Percentiles rank a stretch among this genome's conserved stretches.
phyloP scores from a whole-genome alignment of 2,329 filamentous ascomycete genomes.

The Fusarium metavorans region DNA sequence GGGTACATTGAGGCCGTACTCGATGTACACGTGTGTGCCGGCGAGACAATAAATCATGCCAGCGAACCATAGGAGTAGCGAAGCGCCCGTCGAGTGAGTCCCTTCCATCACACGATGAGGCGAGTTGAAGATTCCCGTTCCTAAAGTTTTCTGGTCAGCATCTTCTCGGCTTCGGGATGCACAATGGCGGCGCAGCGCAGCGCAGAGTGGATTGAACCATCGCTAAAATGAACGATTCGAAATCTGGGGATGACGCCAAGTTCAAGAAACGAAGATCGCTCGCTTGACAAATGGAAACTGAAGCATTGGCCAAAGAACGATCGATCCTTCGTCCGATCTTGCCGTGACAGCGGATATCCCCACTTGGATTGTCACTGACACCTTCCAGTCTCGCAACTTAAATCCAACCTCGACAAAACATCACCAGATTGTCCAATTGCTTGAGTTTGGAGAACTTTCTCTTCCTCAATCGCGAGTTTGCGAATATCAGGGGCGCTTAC shows the following conservation, averaged over 20 bases:
- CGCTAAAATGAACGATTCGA: not conserved
- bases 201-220: not conserved
- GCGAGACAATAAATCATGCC: constrained; percentile 54
- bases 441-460: not conserved
- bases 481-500: constrained; percentile 38
- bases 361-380: constrained; percentile 33
- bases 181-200: not conserved
- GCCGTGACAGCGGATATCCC: constrained; percentile 24
- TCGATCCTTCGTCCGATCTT: constrained; percentile 16
- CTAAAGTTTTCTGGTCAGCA: constrained; percentile 38
- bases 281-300: constrained; percentile 30
- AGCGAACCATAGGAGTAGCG: constrained; percentile 56
- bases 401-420: constrained; percentile 39
- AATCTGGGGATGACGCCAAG: not conserved
- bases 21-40: constrained; percentile 55
- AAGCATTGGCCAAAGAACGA: constrained; percentile 26
- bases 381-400: constrained; percentile 22
- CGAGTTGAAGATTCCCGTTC: constrained; percentile 54
- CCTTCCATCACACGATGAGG: constrained; percentile 50
- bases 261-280: not conserved
- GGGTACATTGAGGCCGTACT: constrained; percentile 61
- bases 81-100: constrained; percentile 48
- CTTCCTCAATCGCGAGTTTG: not conserved
- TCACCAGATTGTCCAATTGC: not conserved
- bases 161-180: not conserved